phyloP scores from a whole-genome alignment of 202 grass and related monocot genomes.

The Dendrocalamus latiflorus region DNA sequence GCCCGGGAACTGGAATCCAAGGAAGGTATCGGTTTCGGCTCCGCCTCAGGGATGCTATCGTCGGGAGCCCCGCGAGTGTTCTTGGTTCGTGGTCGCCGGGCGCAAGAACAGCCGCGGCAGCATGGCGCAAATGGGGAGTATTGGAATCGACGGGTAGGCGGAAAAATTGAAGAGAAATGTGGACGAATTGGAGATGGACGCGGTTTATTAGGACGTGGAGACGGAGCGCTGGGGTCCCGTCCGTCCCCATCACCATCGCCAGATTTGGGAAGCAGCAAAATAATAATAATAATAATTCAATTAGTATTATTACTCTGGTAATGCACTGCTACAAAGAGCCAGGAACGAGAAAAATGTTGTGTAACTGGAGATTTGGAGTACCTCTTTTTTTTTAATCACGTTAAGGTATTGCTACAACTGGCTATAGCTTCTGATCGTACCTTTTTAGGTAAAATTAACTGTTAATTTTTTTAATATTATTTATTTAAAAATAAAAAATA shows the following conservation, averaged over 20 bases:
- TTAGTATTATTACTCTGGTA: background rate
- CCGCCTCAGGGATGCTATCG: conserved; percentile 14
- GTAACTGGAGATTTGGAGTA: background rate
- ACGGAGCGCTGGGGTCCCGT: conserved; percentile 1
- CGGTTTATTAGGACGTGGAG: conserved; percentile 45
- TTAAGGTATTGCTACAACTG: no score
- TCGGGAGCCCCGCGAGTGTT: conserved; percentile 14
- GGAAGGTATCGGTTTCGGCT: background rate
- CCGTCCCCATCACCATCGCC: conserved; percentile 35
- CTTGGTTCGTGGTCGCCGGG: conserved; percentile 27
- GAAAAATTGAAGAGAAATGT: conserved; percentile 9
- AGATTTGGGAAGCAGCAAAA: conserved; percentile 44
- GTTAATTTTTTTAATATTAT: no score
- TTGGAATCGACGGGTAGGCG: conserved; percentile 31
- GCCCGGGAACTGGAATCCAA: conserved; percentile 20
- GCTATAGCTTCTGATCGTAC: no score
- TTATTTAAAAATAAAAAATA: no score
- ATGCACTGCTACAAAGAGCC: background rate
- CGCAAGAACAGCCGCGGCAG: conserved; percentile 25
- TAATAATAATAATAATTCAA: no score
- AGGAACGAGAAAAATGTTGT: background rate
- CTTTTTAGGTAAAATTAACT: no score
- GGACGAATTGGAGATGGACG: conserved; percentile 19
- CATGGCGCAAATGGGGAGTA: conserved; percentile 31
- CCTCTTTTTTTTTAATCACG: background rate